Evolutionary conservation across 495 filamentous ascomycete species (phyloP).

Genomic region (Hamigera avellanea): DNA sequence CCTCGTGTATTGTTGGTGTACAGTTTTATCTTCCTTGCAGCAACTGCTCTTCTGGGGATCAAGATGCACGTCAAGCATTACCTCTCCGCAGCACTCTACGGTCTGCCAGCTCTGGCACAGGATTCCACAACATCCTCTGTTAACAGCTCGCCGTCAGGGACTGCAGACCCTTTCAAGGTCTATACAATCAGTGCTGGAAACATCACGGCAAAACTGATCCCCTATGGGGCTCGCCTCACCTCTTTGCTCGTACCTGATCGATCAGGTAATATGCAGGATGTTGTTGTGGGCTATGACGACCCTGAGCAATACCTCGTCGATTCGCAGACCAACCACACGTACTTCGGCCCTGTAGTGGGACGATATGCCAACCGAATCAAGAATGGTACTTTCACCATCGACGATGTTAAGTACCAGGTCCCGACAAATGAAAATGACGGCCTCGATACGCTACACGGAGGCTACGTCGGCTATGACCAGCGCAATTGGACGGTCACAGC

Average conservation of each 20-base stretch:
- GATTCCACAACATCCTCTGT: constrained; percentile 4
- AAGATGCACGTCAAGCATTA: constrained; percentile 32
- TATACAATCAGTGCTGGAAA: constrained; percentile 64
- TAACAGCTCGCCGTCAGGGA: constrained; percentile 3
- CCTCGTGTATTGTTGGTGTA: constrained; percentile 18
- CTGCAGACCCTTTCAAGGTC: constrained; percentile 35
- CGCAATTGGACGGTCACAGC: constrained; percentile 69
- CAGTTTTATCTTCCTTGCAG: constrained; percentile 18
- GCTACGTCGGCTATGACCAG: constrained; percentile 69
- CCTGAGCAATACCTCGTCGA: constrained; percentile 58
- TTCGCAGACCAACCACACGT: constrained; percentile 53
- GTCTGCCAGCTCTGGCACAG: constrained; percentile 20
- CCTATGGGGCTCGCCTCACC: constrained; percentile 68
- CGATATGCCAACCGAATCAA: constrained; percentile 83
- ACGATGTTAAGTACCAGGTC: constrained; percentile 52
- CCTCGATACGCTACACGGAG: constrained; percentile 67
- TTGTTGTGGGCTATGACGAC: constrained; percentile 72
- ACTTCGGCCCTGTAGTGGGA: constrained; percentile 66
- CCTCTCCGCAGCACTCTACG: constrained; percentile 22
- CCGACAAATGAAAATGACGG: constrained; percentile 62
- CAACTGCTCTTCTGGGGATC: constrained; percentile 18
- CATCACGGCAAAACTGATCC: constrained; percentile 62
- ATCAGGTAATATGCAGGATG: constrained; percentile 49
- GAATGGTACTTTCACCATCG: constrained; percentile 68
- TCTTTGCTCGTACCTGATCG: constrained; percentile 65